A percentile compares a stretch with the other conserved stretches of the same genome.
phyloP scores from a whole-genome alignment of 2,329 filamentous ascomycete species.

The Kalaharituber pfeilii region DNA sequence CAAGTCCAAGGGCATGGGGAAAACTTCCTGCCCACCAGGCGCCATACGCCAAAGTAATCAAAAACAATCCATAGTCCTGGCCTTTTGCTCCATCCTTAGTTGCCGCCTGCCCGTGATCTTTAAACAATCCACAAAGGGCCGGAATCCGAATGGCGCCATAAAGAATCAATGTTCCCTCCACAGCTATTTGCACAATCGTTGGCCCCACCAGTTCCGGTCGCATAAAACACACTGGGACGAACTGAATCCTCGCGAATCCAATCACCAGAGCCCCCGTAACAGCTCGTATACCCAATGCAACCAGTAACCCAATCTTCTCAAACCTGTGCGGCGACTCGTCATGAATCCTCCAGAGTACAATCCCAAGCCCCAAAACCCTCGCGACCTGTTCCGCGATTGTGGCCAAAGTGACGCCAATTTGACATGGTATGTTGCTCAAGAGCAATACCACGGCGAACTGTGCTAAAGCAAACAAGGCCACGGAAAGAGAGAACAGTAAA shows the following conservation, averaged over 20 bases:
- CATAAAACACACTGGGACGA: constrained; percentile 35
- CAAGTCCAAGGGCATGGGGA: background rate
- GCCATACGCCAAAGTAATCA: background rate
- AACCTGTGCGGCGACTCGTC: constrained; percentile 21
- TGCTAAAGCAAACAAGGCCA: constrained; percentile 10
- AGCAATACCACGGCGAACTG: constrained; percentile 15
- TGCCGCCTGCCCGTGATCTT: background rate
- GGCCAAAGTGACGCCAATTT: constrained; percentile 36
- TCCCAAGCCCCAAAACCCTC: constrained; percentile 38
- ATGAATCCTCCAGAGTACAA: constrained; percentile 36
- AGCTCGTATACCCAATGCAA: constrained; percentile 29
- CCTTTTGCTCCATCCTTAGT: background rate
- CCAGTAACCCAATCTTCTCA: constrained; percentile 30
- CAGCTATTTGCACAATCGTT: background rate
- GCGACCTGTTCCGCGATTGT: constrained; percentile 41
- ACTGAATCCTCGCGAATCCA: constrained; percentile 37
- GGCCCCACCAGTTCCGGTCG: background rate
- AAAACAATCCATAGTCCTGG: background rate
- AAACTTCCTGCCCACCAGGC: background rate
- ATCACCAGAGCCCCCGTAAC: constrained; percentile 39
- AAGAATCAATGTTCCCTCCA: background rate
- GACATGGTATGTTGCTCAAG: constrained; percentile 28
- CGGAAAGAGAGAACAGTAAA: constrained; percentile 13
- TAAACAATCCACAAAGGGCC: background rate
- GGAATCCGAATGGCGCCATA: background rate